Evolutionary conservation across 306 rosid species (phyloP).

Genomic region (Medicago truncatula): MtrunA17r5.0-ANR NC_053045.1:57673001-57673500

Average conservation of each 20-base stretch:
- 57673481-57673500: not conserved
- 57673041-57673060: conserved; percentile 36
- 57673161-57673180: not conserved
- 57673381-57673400: not conserved
- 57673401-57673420: no score
- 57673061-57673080: conserved; percentile 27
- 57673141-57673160: conserved; percentile 43
- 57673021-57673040: conserved; percentile 41
- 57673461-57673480: not conserved
- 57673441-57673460: not conserved
- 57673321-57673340: conserved; percentile 13
- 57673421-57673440: no score
- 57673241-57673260: conserved; percentile 10
- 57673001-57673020: conserved; percentile 6
- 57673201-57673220: conserved; percentile 34
- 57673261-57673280: conserved; percentile 27
- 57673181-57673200: conserved; percentile 31
- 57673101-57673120: not conserved
- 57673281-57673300: conserved; percentile 27
- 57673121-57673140: conserved; percentile 53
- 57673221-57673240: conserved; percentile 21
- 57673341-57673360: conserved; percentile 3
- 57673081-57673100: not conserved
- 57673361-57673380: conserved; percentile 5
- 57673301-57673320: not conserved